phyloP scores from a whole-genome alignment of 2,329 filamentous ascomycete genomes.

The Aspergillus pseudoterreus region DNA sequence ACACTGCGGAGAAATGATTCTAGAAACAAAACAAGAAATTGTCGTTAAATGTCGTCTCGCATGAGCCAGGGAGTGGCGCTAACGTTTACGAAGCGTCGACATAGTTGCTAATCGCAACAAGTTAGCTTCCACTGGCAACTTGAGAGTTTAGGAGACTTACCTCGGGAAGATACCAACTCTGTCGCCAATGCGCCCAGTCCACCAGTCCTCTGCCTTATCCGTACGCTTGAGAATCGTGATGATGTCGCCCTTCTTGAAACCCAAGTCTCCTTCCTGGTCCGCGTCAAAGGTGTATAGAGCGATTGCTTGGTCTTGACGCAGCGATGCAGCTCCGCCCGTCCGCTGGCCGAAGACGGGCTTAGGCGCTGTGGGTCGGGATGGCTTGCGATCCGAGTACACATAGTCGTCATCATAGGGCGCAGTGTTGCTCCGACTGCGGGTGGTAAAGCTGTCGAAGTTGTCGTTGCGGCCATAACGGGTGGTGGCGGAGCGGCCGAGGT shows the following conservation, averaged over 20 bases:
- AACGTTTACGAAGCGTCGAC: slow-evolving; percentile 29
- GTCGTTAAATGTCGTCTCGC: slow-evolving; percentile 23
- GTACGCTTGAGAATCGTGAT: slow-evolving; percentile 95
- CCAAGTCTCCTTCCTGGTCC: slow-evolving; percentile 86
- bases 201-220: slow-evolving; percentile 93
- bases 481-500: slow-evolving; percentile 32
- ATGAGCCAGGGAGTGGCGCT: slow-evolving; percentile 14
- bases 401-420: slow-evolving; percentile 47
- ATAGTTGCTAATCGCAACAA: slow-evolving; percentile 29
- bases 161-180: slow-evolving; percentile 91
- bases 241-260: slow-evolving; percentile 95
- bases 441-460: slow-evolving; percentile 25
- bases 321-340: slow-evolving; percentile 34
- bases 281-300: slow-evolving; percentile 93
- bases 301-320: slow-evolving; percentile 71
- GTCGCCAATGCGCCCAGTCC: slow-evolving; percentile 86
- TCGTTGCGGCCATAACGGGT: slow-evolving; percentile 26
- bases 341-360: slow-evolving; percentile 73
- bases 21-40: neutral
- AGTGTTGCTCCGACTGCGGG: slow-evolving; percentile 36
- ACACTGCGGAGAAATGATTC: neutral
- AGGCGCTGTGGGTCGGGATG: slow-evolving; percentile 76
- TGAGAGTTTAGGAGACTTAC: slow-evolving; percentile 37
- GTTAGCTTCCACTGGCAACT: slow-evolving; percentile 8
- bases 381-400: slow-evolving; percentile 58